Evolutionary conservation across 2,329 filamentous ascomycete genomes (phyloP), one percentile per base, ranked within the genome.

Genomic region (Neoarthrinium moseri): DNA sequence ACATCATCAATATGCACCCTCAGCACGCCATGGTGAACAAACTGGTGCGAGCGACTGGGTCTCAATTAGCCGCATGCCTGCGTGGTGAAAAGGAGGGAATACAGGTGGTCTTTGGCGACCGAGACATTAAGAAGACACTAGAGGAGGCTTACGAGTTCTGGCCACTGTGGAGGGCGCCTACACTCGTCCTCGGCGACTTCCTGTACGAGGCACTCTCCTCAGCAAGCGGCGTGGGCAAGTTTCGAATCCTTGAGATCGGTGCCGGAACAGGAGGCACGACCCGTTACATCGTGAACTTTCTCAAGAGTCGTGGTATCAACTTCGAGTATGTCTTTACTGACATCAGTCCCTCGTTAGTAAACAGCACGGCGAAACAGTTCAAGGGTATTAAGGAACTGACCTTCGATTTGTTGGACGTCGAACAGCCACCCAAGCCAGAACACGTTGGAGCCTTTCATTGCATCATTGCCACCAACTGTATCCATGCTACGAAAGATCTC

Each of bases 221-320:
- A 2, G 20, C 30, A 4, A 24, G 24, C 34, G 33, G 37, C 17
- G 30, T 49, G 5, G 37, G 53, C 4, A 36, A 41, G 3, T 48
- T 72, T 13, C 55, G 60, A 3, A 66, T 75, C 33, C 59, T 77
- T 36, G 70, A 74, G 54, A 52, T 72, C 12, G 71, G 71, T 0
- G 70, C 64, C 2, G 71, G 70, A 8, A 72, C 69, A 0, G 71
- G 71, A 5, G 70, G 67, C 0, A 74, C 71, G 6, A 69, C 72
- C 0, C 51, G 51, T 12, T 47, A 56, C 4, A 22, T 73, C 1
- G 46, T 69, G 1, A 46, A 58, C 0, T 26, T 42, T 0, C 56
- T 75, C 3, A 45, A 44, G 1, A 18, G 24, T 0, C 42, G 44
- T 0, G 52, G 52, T 8, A 48, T 66, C 3, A 47, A 53, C 0